Conservation (phyloP, 2,329 filamentous ascomycete genomes). For the Beauveria bassiana region DNA sequence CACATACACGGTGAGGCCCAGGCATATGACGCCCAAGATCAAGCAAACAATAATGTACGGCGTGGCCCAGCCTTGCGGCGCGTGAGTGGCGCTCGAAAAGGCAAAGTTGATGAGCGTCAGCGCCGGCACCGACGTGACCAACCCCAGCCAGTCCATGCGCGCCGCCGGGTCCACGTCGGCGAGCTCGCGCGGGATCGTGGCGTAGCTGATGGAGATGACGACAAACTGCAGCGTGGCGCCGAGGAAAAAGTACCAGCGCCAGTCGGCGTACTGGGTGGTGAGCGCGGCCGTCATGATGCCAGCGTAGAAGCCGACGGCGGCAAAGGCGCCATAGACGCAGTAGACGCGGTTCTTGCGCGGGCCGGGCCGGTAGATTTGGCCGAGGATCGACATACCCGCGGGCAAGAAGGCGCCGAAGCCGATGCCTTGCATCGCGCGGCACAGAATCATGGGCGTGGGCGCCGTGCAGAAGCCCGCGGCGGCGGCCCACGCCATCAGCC, state of each 20-base stretch:
- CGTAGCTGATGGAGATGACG: slow-evolving; percentile 36
- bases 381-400: slow-evolving; percentile 61
- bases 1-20: slow-evolving; percentile 50
- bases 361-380: slow-evolving; percentile 60
- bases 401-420: slow-evolving; percentile 63
- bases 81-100: slow-evolving; percentile 58
- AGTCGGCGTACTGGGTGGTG: slow-evolving; percentile 50
- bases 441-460: slow-evolving; percentile 57
- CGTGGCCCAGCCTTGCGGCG: slow-evolving; percentile 52
- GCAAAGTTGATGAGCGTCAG: slow-evolving; percentile 59
- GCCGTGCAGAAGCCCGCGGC: slow-evolving; percentile 56
- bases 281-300: slow-evolving; percentile 63
- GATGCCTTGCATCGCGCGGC: slow-evolving; percentile 60
- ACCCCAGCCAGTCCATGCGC: slow-evolving; percentile 55
- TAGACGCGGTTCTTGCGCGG: slow-evolving; percentile 64
- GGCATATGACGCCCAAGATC: slow-evolving; percentile 44
- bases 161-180: slow-evolving; percentile 17
- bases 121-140: slow-evolving; percentile 45
- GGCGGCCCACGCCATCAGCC: slow-evolving; percentile 58
- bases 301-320: slow-evolving; percentile 50
- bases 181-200: slow-evolving; percentile 30
- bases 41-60: slow-evolving; percentile 58
- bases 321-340: slow-evolving; percentile 49
- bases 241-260: slow-evolving; percentile 66
- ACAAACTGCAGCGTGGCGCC: slow-evolving; percentile 40